Conservation (phyloP, 306 rosid species). For the Betula pendula region DNA sequence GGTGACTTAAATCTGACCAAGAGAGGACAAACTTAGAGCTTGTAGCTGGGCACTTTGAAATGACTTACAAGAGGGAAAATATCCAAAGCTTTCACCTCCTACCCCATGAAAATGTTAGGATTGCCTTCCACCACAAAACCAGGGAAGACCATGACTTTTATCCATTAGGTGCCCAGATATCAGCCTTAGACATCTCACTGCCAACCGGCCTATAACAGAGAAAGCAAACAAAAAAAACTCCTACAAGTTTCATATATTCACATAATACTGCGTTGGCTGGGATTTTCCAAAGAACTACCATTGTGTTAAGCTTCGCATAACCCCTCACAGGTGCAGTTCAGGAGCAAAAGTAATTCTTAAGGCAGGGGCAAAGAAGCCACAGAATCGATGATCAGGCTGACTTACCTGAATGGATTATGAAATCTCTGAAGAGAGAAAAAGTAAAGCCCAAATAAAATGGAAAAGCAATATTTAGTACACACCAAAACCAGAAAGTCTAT, state of each 20-base stretch:
- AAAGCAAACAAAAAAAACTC: not conserved
- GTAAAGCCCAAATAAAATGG: not conserved
- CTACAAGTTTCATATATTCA: not conserved
- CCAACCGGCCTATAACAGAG: not conserved
- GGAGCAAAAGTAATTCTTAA: not conserved
- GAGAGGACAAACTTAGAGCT: not conserved
- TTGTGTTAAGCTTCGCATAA: not conserved
- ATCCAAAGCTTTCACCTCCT: not conserved
- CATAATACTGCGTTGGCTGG: not conserved
- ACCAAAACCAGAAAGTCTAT: not conserved
- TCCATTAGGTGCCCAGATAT: not conserved
- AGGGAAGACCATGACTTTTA: not conserved
- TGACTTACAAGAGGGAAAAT: not conserved
- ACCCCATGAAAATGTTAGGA: not conserved
- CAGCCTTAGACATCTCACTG: not conserved
- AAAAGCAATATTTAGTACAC: not conserved
- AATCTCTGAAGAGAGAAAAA: not conserved
- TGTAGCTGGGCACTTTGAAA: not conserved
- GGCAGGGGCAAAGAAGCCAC: not conserved
- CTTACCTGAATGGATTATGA: not conserved
- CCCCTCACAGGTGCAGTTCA: not conserved
- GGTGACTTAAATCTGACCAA: not conserved
- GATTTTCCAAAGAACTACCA: not conserved
- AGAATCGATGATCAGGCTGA: not conserved
- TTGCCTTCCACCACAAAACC: not conserved